Evolutionary conservation across 192 early-diverging fungal genomes (phyloP), one percentile per base, ranked within the genome.

Genomic region (Backusella liffmaniae): DNA sequence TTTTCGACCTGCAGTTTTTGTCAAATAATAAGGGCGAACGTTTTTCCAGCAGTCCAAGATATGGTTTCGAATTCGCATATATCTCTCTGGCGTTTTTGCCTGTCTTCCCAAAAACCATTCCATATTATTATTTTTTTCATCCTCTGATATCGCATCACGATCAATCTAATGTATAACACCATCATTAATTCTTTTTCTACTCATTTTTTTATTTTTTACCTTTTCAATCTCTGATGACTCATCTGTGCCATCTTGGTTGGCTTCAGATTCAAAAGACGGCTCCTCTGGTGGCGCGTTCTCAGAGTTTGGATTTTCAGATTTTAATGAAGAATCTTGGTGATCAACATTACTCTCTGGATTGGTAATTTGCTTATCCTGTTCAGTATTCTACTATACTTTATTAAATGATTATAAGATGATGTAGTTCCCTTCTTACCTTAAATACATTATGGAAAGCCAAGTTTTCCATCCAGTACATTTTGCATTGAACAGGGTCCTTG

Each of bases 1-100:
- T 0, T 87, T 87, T 46, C 96, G 86, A 0, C 90, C 91, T 30
- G 85, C 87, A 29, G 93, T 94, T 80, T 97, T 97, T 3, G 95
- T 94, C 67, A 97, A 79, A 68, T 97, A 97, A 30, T 87, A 81
- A 1, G 92, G 91, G 46, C 85, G 85, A 16, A 77, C 79, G 1
- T 77, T 78, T 39, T 89, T 84, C 97, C 97, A 98, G 44, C 88
- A 85, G 18, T 85, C 77, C 0, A 98, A 68, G 51, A 98, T 95
- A 66, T 94, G 89, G 84, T 98, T 98, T 44, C 96, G 85, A 73
- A 98, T 97, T 53, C 81, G 79, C 67, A 94, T 81, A 81, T 98
- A 98, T 70, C 96, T 89, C 73, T 96, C 94, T 0, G 96, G 94
- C 26, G 95, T 96, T 80, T 97, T 96, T 74, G 87, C 86, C 23